Evolutionary conservation across 306 rosid genomes (phyloP).

Genomic region (Cucurbita maxima): DNA sequence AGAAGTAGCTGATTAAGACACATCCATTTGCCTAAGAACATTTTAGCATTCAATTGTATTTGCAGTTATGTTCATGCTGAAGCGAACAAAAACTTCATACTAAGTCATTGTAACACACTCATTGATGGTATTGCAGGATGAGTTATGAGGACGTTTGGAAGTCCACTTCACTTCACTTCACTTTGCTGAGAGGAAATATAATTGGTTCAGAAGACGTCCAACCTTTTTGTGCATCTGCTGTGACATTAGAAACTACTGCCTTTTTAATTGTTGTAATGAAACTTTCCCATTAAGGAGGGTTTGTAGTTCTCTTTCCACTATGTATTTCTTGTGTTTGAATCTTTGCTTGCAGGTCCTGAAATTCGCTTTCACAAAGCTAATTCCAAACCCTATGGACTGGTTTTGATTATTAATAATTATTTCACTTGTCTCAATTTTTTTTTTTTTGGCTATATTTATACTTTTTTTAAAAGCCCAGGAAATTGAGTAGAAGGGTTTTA

Average conservation of each 20-base stretch:
- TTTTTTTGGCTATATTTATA: no score
- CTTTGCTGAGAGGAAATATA: no score
- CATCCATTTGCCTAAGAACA: no score
- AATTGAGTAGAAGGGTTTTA: no score
- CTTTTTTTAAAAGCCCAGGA: no score
- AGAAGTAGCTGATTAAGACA: neutral
- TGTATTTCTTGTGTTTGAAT: neutral
- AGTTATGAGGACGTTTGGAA: neutral
- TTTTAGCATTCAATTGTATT: no score
- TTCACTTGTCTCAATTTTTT: neutral
- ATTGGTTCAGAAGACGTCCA: neutral
- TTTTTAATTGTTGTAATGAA: neutral
- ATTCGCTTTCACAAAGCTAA: neutral
- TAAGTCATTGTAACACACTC: neutral
- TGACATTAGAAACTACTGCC: neutral
- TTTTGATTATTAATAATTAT: neutral
- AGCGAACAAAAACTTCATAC: neutral
- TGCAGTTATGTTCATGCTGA: no score
- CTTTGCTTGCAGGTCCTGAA: neutral
- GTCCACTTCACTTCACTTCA: neutral
- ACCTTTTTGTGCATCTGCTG: neutral
- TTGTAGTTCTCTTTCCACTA: neutral
- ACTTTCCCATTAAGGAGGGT: neutral
- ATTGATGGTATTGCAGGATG: conserved; percentile 1
- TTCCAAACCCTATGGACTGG: neutral